phyloP scores from a whole-genome alignment of 2,329 filamentous ascomycete species.

The Magnaporthiopsis rhizophila region DNA sequence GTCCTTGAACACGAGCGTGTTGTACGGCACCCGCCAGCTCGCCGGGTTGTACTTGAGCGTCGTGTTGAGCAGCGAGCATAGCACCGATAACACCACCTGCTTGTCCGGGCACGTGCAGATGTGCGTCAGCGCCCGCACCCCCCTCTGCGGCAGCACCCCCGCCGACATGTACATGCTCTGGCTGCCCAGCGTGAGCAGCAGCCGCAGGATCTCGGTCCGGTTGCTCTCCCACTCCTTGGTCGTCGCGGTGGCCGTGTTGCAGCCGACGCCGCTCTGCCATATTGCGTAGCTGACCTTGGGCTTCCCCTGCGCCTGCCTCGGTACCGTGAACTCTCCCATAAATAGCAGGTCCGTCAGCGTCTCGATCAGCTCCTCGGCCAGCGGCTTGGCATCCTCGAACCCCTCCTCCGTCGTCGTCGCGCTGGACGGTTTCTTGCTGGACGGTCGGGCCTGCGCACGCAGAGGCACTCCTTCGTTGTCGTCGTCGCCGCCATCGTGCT shows the following conservation, averaged over 20 bases:
- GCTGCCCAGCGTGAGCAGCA: constrained; percentile 78
- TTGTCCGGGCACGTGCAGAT: constrained; percentile 83
- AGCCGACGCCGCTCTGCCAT: constrained; percentile 96
- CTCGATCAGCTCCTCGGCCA: constrained; percentile 89
- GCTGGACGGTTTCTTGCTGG: constrained; percentile 22
- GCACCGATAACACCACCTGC: constrained; percentile 77
- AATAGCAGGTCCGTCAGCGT: constrained; percentile 84
- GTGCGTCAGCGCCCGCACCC: constrained; percentile 79
- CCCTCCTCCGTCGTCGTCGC: constrained; percentile 44
- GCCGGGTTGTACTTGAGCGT: constrained; percentile 94
- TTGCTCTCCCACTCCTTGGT: constrained; percentile 92
- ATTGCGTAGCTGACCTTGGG: constrained; percentile 86
- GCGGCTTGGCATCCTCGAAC: constrained; percentile 74
- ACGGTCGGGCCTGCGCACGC: constrained; percentile 29
- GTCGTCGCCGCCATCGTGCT: not conserved
- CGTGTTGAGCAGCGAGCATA: constrained; percentile 92
- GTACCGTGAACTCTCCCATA: constrained; percentile 82
- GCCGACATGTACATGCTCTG: constrained; percentile 91
- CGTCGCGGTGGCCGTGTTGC: constrained; percentile 78
- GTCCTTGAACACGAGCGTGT: constrained; percentile 85
- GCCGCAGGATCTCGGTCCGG: constrained; percentile 77
- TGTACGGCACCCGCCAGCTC: constrained; percentile 89
- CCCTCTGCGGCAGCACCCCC: constrained; percentile 69
- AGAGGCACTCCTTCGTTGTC: not conserved
- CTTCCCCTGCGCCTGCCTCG: constrained; percentile 60